Evolutionary conservation across 306 rosid genomes (phyloP).

Genomic region (Spatholobus suberectus): DNA sequence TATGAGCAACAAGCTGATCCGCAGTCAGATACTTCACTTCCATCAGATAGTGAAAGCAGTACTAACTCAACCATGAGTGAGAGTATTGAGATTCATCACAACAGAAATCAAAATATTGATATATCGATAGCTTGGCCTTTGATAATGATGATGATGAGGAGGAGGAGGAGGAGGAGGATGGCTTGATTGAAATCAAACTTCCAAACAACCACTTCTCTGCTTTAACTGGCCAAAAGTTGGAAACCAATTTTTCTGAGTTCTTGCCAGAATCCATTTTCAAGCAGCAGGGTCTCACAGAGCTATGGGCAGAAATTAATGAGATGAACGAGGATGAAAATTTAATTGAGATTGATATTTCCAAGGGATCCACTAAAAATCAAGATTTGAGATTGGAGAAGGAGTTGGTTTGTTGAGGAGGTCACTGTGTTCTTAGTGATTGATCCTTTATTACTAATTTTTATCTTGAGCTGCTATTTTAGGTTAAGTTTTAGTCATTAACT

Average conservation of each 20-base stretch:
- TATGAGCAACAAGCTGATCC: slow-evolving; percentile 28
- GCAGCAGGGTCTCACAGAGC: slow-evolving; percentile 47
- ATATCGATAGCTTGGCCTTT: slow-evolving; percentile 43
- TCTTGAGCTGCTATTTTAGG: slow-evolving; percentile 28
- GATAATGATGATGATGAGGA: slow-evolving; percentile 42
- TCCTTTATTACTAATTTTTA: background rate
- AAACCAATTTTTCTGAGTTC: background rate
- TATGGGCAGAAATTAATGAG: slow-evolving; percentile 57
- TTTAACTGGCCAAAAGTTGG: too few relatives aligned
- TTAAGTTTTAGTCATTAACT: background rate
- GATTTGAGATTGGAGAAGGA: slow-evolving; percentile 49
- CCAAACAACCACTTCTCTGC: slow-evolving; percentile 48
- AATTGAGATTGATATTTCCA: slow-evolving; percentile 70
- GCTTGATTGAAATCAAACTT: slow-evolving; percentile 64
- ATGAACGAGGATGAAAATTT: slow-evolving; percentile 68
- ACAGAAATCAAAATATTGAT: slow-evolving; percentile 21
- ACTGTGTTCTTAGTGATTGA: slow-evolving; percentile 12
- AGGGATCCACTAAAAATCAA: slow-evolving; percentile 55
- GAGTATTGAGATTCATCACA: slow-evolving; percentile 33
- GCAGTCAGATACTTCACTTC: slow-evolving; percentile 46
- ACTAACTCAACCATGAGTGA: slow-evolving; percentile 40
- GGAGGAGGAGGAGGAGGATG: slow-evolving; percentile 45
- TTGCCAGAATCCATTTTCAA: slow-evolving; percentile 34
- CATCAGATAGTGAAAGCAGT: slow-evolving; percentile 55
- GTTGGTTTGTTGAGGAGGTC: slow-evolving; percentile 16